Conservation (phyloP, 1,284 basidiomycete genomes). For the Vanrija sp. region DNA sequence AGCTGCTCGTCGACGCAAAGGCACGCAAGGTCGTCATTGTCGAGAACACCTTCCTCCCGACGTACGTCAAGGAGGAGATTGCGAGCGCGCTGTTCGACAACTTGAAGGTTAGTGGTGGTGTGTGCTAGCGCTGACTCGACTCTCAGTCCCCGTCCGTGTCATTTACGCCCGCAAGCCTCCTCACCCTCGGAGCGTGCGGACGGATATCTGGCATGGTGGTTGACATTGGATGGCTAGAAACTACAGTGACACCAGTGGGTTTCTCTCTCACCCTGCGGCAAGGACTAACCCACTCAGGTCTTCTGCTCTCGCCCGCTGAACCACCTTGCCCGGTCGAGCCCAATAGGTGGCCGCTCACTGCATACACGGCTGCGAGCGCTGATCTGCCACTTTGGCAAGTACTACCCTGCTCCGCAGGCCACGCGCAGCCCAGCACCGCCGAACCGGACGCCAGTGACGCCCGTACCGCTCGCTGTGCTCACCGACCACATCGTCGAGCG, state of each 20-base stretch:
- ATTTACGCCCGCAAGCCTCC: conserved; percentile 80
- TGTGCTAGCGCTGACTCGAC: conserved; percentile 1
- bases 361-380: conserved; percentile 72
- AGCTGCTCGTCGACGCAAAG: conserved; percentile 87
- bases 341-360: conserved; percentile 71
- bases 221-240: conserved; percentile 86
- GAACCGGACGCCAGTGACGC: background rate
- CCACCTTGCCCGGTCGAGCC: conserved; percentile 72
- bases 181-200: conserved; percentile 78
- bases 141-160: conserved; percentile 81
- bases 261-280: conserved; percentile 4
- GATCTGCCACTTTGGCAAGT: conserved; percentile 64
- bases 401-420: conserved; percentile 2
- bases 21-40: conserved; percentile 87
- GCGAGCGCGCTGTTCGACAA: conserved; percentile 85
- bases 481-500: conserved; percentile 32
- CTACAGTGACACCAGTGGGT: conserved; percentile 77
- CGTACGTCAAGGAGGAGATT: conserved; percentile 81
- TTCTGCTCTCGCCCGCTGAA: conserved; percentile 81
- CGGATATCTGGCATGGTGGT: conserved; percentile 87
- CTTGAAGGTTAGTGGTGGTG: conserved; percentile 61
- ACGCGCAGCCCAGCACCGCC: background rate
- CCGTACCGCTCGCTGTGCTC: conserved; percentile 13
- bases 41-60: conserved; percentile 81
- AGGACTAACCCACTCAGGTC: conserved; percentile 57